Evolutionary conservation across 768 basidiomycete genomes (phyloP).

Genomic region (Thelephora aurantiotincta): DNA sequence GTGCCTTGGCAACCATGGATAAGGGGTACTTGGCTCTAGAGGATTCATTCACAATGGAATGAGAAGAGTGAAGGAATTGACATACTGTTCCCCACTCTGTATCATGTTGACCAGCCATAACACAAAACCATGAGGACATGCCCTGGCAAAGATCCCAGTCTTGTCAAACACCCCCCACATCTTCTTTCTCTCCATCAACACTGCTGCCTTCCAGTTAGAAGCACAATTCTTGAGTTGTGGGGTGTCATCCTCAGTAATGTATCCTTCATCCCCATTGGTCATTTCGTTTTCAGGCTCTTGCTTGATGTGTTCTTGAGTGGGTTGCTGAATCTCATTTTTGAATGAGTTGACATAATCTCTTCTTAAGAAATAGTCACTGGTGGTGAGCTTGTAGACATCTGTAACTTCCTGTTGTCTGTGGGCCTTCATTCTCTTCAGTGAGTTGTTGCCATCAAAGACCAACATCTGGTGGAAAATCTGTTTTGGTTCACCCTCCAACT

Average conservation of each 20-base stretch:
- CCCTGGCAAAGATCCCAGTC: slow-evolving; percentile 8
- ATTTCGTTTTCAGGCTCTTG: neutral
- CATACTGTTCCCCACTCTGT: slow-evolving; percentile 11
- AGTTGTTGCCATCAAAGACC: neutral
- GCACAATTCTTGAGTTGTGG: neutral
- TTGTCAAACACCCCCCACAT: slow-evolving; percentile 8
- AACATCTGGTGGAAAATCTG: neutral
- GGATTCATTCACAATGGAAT: neutral
- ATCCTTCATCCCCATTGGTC: neutral
- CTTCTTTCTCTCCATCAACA: neutral
- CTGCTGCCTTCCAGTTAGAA: neutral
- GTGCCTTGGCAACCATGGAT: neutral
- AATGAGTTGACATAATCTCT: neutral
- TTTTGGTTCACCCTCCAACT: neutral
- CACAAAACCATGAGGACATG: slow-evolving; percentile 9
- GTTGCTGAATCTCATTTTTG: neutral
- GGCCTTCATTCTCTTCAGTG: neutral
- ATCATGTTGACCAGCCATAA: slow-evolving; percentile 8
- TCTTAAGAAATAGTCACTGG: neutral
- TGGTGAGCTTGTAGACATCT: neutral
- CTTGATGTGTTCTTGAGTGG: no score
- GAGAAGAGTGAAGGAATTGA: neutral
- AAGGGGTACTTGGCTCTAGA: neutral
- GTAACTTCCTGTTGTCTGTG: neutral
- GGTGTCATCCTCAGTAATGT: neutral